Evolutionary conservation across 176 grass and related monocot species (phyloP), one percentile per base, ranked within the genome.

Genomic region (Cenchrus americanus): DNA sequence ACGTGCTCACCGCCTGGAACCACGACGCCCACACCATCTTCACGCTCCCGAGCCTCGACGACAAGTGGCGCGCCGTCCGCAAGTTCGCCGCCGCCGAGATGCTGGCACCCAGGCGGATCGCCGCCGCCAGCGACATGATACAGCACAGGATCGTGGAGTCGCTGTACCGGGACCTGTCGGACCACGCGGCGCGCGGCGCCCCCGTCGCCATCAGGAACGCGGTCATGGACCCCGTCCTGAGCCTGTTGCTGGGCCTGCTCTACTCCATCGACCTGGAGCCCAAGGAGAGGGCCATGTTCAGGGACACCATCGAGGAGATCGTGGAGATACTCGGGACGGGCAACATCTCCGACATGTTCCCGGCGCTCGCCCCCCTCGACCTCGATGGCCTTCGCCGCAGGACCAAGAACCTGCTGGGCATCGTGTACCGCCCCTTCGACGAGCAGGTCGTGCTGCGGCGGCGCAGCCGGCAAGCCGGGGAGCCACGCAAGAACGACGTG

Each of bases 321-420:
- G 62, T 78, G 52, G 55, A 11, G 23, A 1, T 68, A 4, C 53
- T 10, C 19, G 82, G 55, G 42, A 68, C 48, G 8, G 23, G 72
- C 9, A 89, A 92, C 59, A 21, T 83, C 8, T 92, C 90, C 0
- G 90, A 92, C 81, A 69, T 86, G 27, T 80, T 88, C 58, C 90
- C 90, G 15, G 14, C 73, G 14, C 24, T 92, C 52, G n/a, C 83
- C 57, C 50, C 10, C 21, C 8, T 86, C 19, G 90, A 92, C 62
- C 86, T 82, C 8, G 83, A 92, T 57, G 86, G 86, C n/a, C 1
- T 75, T 9, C 52, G 73, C 17, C 23, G 27, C 50, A 79, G 76
- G 34, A 7, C 63, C 8, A n/a, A 23, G 5, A 7, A 6, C 1
- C 37, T 75, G 37, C 9, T 63, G 0, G 14, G 11, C 61, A 18